Percentiles rank a stretch among this genome's conserved stretches.
These are phyloP conservation scores for Sequoiadendron giganteum DNA, from an alignment of 75 land plant species.

Conservation along the genomic window DNA sequence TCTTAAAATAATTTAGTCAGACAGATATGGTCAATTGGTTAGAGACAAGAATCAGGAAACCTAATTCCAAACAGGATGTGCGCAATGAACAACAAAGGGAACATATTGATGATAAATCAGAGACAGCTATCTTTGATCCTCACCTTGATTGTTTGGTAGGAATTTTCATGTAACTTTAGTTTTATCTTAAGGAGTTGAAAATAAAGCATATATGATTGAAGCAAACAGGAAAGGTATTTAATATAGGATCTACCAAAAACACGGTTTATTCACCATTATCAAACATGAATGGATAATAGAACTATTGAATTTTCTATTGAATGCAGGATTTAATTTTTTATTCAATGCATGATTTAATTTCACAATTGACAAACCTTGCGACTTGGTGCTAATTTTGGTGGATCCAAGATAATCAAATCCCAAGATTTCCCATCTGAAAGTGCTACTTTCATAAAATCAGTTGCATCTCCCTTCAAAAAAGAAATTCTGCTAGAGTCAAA, in stretches of 20 bases:
- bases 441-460: conserved; percentile 73
- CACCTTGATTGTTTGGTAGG: background rate
- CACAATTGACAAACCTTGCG: conserved; percentile 52
- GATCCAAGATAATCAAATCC: conserved; percentile 92
- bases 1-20: too few relatives aligned
- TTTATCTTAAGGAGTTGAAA: background rate
- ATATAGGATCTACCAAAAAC: background rate
- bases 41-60: too few relatives aligned
- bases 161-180: background rate
- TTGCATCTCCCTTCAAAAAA: conserved; percentile 80
- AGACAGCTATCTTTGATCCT: background rate
- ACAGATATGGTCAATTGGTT: too few relatives aligned
- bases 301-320: background rate
- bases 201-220: background rate
- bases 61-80: too few relatives aligned
- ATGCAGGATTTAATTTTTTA: background rate
- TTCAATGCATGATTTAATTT: background rate
- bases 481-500: conserved; percentile 49
- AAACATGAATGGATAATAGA: background rate
- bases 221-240: background rate
- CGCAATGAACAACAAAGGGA: too few relatives aligned
- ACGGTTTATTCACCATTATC: background rate
- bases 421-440: conserved; percentile 53
- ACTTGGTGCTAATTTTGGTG: conserved; percentile 91
- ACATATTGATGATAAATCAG: background rate